phyloP scores from a whole-genome alignment of 805 yeast species.

The Pichia kluyveri region DNA sequence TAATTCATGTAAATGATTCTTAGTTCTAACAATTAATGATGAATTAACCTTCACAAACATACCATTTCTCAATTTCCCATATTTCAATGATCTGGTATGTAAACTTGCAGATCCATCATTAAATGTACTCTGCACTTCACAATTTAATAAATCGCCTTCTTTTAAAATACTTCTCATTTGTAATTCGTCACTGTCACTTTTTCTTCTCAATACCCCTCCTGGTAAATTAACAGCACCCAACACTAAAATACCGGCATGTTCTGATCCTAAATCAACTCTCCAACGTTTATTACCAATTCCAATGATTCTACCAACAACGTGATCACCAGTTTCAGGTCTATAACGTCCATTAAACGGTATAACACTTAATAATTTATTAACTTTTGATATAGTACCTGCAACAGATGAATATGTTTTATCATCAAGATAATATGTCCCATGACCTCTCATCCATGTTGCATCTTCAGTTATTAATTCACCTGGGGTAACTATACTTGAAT shows the following conservation, averaged over 20 bases:
- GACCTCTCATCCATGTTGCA: slow-evolving; percentile 97
- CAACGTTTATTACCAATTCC: slow-evolving; percentile 92
- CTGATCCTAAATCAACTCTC: slow-evolving; percentile 96
- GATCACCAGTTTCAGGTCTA: slow-evolving; percentile 94
- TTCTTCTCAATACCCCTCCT: slow-evolving; percentile 91
- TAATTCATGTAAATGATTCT: slow-evolving; percentile 78
- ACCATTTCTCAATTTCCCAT: slow-evolving; percentile 93
- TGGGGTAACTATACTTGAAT: slow-evolving; percentile 63
- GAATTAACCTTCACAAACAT: slow-evolving; percentile 73
- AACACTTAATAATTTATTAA: slow-evolving; percentile 80
- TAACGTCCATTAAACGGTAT: slow-evolving; percentile 81
- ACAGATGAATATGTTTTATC: slow-evolving; percentile 81
- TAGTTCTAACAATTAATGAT: slow-evolving; percentile 72
- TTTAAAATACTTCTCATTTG: slow-evolving; percentile 92
- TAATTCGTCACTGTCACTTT: slow-evolving; percentile 89
- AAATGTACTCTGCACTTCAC: slow-evolving; percentile 87
- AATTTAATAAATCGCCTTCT: slow-evolving; percentile 92
- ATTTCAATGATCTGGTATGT: slow-evolving; percentile 91
- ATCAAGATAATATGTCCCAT: slow-evolving; percentile 80
- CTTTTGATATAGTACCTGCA: slow-evolving; percentile 82
- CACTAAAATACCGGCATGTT: slow-evolving; percentile 85
- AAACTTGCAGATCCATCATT: slow-evolving; percentile 88
- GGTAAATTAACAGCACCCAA: slow-evolving; percentile 95
- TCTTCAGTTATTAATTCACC: slow-evolving; percentile 96
- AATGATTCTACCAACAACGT: slow-evolving; percentile 84